Conservation (phyloP, 306 rosid genomes). For the Cucumis sativus region Cucumber_9930_V3 NC_026656.2:899001-899500, state of each 20-base stretch:
- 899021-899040: conserved; percentile 35
- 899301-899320: conserved; percentile 34
- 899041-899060: conserved; percentile 66
- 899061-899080: conserved; percentile 63
- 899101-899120: conserved; percentile 45
- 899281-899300: conserved; percentile 41
- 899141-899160: conserved; percentile 41
- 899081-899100: conserved; percentile 73
- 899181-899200: conserved; percentile 65
- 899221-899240: conserved; percentile 59
- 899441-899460: conserved; percentile 50
- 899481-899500: conserved; percentile 47
- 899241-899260: conserved; percentile 67
- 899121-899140: conserved; percentile 30
- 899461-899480: conserved; percentile 63
- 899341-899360: conserved; percentile 55
- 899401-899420: conserved; percentile 65
- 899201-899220: conserved; percentile 51
- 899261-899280: conserved; percentile 57
- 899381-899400: conserved; percentile 4
- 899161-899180: conserved; percentile 82
- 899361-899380: conserved; percentile 64
- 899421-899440: conserved; percentile 61
- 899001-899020: conserved; percentile 40
- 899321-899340: conserved; percentile 34